These are phyloP conservation scores for Phaeosphaeriaceae sp. DNA, from an alignment of 2,329 filamentous ascomycete species.

Conservation along the genomic window DNA sequence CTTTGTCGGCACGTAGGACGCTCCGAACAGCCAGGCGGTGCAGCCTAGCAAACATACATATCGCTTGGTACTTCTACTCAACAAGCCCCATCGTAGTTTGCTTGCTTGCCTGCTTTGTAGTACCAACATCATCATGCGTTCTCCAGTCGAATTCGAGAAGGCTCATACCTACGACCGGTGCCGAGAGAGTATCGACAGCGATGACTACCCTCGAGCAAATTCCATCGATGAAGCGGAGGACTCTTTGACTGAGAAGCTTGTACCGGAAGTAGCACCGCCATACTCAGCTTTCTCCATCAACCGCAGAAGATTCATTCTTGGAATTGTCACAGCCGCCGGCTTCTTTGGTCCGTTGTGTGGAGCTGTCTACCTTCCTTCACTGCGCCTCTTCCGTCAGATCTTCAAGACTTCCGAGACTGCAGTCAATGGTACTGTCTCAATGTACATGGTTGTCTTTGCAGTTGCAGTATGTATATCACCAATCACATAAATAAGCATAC, in stretches of 20 bases:
- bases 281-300: constrained; percentile 51
- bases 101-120: background rate
- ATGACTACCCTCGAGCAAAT: constrained; percentile 22
- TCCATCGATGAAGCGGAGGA: constrained; percentile 15
- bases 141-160: constrained; percentile 34
- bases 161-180: constrained; percentile 26
- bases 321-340: constrained; percentile 50
- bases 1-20: constrained; percentile 19
- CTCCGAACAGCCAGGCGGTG: constrained; percentile 22
- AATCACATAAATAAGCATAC: background rate
- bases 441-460: constrained; percentile 56
- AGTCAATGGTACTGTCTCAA: constrained; percentile 55
- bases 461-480: constrained; percentile 33
- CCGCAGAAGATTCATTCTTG: constrained; percentile 48
- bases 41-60: constrained; percentile 16
- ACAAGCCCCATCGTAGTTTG: constrained; percentile 9
- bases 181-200: constrained; percentile 31
- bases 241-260: constrained; percentile 13
- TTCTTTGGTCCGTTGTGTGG: constrained; percentile 55
- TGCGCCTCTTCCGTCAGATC: constrained; percentile 47
- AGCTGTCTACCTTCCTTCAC: constrained; percentile 53
- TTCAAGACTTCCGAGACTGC: constrained; percentile 46
- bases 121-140: constrained; percentile 23
- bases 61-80: constrained; percentile 19
- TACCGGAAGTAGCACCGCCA: constrained; percentile 17